Evolutionary conservation across 2,329 filamentous ascomycete genomes (phyloP).

Genomic region (Zopfia rhizophila): DNA sequence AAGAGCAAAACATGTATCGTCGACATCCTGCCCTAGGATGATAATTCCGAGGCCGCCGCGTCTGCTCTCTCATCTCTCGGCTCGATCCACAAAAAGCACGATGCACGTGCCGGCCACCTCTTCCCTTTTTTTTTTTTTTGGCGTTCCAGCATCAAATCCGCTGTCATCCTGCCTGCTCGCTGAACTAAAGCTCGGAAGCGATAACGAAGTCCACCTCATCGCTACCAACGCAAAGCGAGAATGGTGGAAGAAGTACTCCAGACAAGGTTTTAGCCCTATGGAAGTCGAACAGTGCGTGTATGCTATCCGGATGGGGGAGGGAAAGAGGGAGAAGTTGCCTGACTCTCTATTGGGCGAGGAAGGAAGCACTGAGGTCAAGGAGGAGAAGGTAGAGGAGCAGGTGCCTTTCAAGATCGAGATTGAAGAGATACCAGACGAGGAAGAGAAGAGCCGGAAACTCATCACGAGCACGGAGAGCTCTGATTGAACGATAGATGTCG

Average conservation of each 20-base stretch:
- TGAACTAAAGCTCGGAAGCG: constrained; percentile 68
- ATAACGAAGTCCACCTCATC: constrained; percentile 73
- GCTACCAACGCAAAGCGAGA: constrained; percentile 85
- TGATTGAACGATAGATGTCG: too few species aligned
- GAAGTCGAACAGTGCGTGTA: constrained; percentile 89
- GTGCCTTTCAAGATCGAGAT: constrained; percentile 45
- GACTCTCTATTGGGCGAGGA: constrained; percentile 56
- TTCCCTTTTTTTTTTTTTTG: constrained; percentile 91
- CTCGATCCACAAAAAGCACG: constrained; percentile 80
- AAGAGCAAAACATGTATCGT: constrained; percentile 88
- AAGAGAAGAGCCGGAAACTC: constrained; percentile 9
- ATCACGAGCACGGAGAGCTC: constrained; percentile 39
- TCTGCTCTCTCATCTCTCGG: constrained; percentile 69
- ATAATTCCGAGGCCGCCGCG: constrained; percentile 59
- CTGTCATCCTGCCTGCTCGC: constrained; percentile 66
- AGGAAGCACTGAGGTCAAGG: constrained; percentile 29
- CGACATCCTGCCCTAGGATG: constrained; percentile 57
- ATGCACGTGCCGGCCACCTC: constrained; percentile 70
- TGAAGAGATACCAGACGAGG: constrained; percentile 39
- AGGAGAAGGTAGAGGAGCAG: constrained; percentile 36
- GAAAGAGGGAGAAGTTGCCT: constrained; percentile 76
- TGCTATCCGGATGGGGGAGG: constrained; percentile 86
- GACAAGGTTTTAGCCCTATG: constrained; percentile 64
- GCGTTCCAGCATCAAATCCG: constrained; percentile 72
- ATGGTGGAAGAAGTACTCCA: constrained; percentile 84